Conservation (phyloP, 345 rosid species). For the Boechera divaricarpa region DNA sequence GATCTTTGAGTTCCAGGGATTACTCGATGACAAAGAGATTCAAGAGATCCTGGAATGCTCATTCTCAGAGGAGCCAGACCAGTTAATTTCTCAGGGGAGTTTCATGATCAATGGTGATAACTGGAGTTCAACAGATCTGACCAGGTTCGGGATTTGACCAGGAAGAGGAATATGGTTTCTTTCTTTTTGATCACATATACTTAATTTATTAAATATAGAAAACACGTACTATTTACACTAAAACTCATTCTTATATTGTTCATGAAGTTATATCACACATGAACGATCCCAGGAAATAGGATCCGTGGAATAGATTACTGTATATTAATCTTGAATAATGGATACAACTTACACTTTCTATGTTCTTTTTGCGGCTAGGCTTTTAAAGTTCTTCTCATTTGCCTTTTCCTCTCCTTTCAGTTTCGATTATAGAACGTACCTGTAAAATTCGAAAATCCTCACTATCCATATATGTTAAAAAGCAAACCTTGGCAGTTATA, state of each 20-base stretch:
- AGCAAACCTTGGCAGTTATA: conserved; percentile 3
- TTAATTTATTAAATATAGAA: conserved; percentile 23
- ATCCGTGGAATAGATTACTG: conserved; percentile 41
- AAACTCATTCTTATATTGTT: conserved; percentile 40
- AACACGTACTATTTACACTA: conserved; percentile 23
- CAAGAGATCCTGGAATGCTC: conserved; percentile 50
- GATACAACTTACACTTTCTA: conserved; percentile 31
- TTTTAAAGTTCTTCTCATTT: conserved; percentile 10
- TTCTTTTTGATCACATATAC: conserved; percentile 18
- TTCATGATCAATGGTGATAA: conserved; percentile 48
- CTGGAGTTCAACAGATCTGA: conserved; percentile 66
- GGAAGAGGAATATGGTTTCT: background rate
- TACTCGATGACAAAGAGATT: conserved; percentile 53
- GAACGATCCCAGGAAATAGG: conserved; percentile 35
- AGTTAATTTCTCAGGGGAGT: conserved; percentile 49
- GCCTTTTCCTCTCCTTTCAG: conserved; percentile 22
- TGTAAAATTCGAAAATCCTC: conserved; percentile 15
- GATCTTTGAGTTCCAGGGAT: conserved; percentile 43
- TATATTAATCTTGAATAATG: conserved; percentile 40
- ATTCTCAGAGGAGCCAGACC: conserved; percentile 47
- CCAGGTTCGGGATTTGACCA: conserved; percentile 54
- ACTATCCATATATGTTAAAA: background rate
- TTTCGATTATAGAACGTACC: conserved; percentile 19
- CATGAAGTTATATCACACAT: conserved; percentile 33
- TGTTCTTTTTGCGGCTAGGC: background rate